Base-by-base conservation (phyloP, 2,329 filamentous ascomycete species). In the Rhynchosporium secalis region DNA sequence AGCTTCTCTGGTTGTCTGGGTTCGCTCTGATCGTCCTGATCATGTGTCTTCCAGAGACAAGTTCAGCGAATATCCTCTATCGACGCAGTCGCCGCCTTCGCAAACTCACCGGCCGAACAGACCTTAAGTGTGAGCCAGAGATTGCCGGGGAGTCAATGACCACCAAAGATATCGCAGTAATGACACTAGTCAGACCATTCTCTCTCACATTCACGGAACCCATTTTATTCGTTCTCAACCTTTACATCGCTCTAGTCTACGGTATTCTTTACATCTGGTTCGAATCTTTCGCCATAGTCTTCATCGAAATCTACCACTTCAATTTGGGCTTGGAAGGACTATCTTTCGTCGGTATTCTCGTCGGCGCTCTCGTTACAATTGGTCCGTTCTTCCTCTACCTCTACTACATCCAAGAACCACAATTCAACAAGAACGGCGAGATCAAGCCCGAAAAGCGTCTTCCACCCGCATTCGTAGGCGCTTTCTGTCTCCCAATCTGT, bases 1-100 rank as follows among this genome's bases (percentile, higher is more conserved):
- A 86, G 70, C 81, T 87, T 57, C 77, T 88, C 58, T 88, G 85
- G 84, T 77, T 83, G 38, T 78, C 83, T 0, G 79, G 78, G 0
- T 84, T 85, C 0, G 70, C 85, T 36, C 80, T 87, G 64, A 66
- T 87, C 31, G 61, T 81, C 56, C 80, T 89, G 78, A 79, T 86
- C 68, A 69, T 86, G 66, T 79, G 83, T 66, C 79, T 90, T 26
- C 87, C 87, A 0, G 86, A 90, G 75, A 89, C 87, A 0, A 82
- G 77, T 62, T 72, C 79, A 0, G 73, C 78, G 10, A 87, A 80
- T 58, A 86, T 89, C 69, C 79, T 89, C 2, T 78, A 84, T 54
- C 81, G 80, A n/a, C 83, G 86, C 6, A 83, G 84, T 7, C 72
- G 76, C 49, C 82, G 86, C 20, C 78, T 89, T 5, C 81, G 87